phyloP scores from a whole-genome alignment of 1,139 yeast genomes.

The Candida dubliniensis region DNA sequence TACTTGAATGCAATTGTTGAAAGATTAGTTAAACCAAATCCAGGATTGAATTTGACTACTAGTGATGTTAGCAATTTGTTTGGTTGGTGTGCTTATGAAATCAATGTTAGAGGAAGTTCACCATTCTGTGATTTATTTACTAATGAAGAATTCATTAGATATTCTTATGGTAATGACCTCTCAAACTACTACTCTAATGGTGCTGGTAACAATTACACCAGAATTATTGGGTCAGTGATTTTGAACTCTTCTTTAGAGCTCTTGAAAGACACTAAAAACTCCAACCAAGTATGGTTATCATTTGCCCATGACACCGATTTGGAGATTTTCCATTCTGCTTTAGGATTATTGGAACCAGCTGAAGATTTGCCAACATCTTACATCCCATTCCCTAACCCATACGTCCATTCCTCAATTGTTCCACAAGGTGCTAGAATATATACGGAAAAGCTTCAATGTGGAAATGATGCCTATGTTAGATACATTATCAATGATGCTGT shows the following conservation, averaged over 20 bases:
- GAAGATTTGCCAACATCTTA: conserved; percentile 22
- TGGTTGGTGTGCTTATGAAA: conserved; percentile 54
- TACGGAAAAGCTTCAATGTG: conserved; percentile 49
- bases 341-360: conserved; percentile 44
- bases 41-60: conserved; percentile 36
- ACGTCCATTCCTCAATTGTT: conserved; percentile 47
- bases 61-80: conserved; percentile 42
- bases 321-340: conserved; percentile 47
- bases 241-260: conserved; percentile 50
- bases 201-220: conserved; percentile 47
- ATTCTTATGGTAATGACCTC: conserved; percentile 36
- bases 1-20: conserved; percentile 39
- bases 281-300: conserved; percentile 40
- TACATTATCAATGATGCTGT: conserved; percentile 58
- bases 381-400: conserved; percentile 42
- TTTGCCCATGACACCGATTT: conserved; percentile 65
- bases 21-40: conserved; percentile 34
- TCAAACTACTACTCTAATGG: conserved; percentile 48
- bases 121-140: conserved; percentile 52
- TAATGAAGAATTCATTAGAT: conserved; percentile 47
- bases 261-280: conserved; percentile 29
- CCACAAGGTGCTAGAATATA: conserved; percentile 60
- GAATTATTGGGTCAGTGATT: conserved; percentile 46
- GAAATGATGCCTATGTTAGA: conserved; percentile 45
- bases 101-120: conserved; percentile 50